Evolutionary conservation across 805 yeast genomes (phyloP).

Genomic region (Scheffersomyces ergatensis): DNA sequence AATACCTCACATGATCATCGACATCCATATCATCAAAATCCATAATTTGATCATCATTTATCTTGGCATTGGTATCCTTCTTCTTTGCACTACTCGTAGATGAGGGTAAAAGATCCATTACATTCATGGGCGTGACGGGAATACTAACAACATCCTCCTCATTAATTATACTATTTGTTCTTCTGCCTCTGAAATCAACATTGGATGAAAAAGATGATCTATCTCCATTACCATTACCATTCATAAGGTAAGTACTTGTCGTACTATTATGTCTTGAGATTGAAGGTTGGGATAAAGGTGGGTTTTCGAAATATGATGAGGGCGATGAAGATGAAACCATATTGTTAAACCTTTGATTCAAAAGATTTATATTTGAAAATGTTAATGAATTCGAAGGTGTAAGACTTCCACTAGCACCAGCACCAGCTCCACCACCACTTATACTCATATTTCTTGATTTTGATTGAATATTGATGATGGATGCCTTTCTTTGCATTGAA

Average conservation of each 20-base stretch:
- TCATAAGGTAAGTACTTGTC: background rate
- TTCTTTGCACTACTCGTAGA: background rate
- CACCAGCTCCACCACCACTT: too few species aligned
- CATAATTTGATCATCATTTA: background rate
- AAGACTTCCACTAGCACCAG: slow-evolving; percentile 4
- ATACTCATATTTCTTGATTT: background rate
- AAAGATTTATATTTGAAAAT: slow-evolving; percentile 19
- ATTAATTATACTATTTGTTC: background rate
- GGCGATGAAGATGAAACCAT: slow-evolving; percentile 7
- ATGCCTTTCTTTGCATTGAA: background rate
- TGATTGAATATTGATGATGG: background rate
- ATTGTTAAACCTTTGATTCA: slow-evolving; percentile 17
- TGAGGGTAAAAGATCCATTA: slow-evolving; percentile 9
- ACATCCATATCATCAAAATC: background rate
- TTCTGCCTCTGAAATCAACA: background rate
- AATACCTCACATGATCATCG: background rate
- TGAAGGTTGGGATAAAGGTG: slow-evolving; percentile 2
- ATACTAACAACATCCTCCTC: slow-evolving; percentile 3
- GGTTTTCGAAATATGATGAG: slow-evolving; percentile 1
- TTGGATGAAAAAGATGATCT: background rate
- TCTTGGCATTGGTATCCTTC: background rate
- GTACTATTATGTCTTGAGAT: slow-evolving; percentile 8
- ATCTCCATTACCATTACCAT: background rate
- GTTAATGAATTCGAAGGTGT: slow-evolving; percentile 17
- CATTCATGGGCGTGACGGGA: slow-evolving; percentile 11